Evolutionary conservation across 768 basidiomycete species (phyloP).

Genomic region (Lenzites betulinus): DNA sequence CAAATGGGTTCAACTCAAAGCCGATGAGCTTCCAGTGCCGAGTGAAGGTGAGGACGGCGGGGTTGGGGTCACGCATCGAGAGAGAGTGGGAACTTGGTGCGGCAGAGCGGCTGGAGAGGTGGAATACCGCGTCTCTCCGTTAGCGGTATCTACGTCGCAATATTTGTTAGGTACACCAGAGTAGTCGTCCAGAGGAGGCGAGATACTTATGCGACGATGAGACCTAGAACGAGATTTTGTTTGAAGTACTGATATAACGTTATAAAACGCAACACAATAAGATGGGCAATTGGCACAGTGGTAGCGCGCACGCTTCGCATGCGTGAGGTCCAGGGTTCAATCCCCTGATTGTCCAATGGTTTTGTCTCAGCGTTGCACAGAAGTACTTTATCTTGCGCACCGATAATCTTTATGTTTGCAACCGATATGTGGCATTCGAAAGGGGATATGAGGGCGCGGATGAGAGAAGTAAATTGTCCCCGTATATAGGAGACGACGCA

Average conservation of each 20-base stretch:
- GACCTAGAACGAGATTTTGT: not conserved
- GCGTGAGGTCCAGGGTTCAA: constrained; percentile 38
- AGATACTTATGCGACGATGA: not conserved
- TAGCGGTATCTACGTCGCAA: not conserved
- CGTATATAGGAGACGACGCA: no score
- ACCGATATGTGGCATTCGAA: no score
- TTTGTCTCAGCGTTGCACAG: not conserved
- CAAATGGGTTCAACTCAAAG: constrained; percentile 23
- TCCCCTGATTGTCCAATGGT: constrained; percentile 31
- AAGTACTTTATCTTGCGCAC: no score
- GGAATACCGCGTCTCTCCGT: not conserved
- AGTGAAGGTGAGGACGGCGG: constrained; percentile 8
- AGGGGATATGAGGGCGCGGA: no score
- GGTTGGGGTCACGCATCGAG: constrained; percentile 1
- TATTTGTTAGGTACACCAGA: not conserved
- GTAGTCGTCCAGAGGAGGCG: not conserved
- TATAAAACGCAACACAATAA: not conserved
- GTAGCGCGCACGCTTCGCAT: constrained; percentile 40
- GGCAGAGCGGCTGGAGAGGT: constrained; percentile 12
- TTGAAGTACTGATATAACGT: not conserved
- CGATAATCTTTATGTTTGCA: no score
- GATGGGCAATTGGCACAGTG: constrained; percentile 37
- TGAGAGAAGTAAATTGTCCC: no score
- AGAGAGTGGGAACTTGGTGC: constrained; percentile 15
- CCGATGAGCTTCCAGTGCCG: constrained; percentile 19